These are phyloP conservation scores for Zangia roseola DNA, from an alignment of 768 basidiomycete genomes.

Conservation along the genomic window DNA sequence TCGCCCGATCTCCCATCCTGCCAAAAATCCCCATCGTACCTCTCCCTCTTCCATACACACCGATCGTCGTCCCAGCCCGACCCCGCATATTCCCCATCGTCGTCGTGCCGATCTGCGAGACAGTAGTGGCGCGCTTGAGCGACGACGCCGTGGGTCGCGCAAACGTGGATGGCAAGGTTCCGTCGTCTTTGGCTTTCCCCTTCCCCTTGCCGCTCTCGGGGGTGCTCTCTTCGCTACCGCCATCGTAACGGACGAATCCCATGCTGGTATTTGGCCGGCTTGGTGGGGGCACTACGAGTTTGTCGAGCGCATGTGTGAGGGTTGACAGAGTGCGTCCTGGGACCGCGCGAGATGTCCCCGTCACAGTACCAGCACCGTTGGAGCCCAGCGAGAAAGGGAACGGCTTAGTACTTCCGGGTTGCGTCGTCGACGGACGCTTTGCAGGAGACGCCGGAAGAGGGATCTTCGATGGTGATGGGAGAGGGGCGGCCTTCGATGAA, in stretches of 20 bases:
- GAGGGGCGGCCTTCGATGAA: slow-evolving; percentile 3
- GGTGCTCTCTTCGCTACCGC: background rate
- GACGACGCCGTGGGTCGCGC: slow-evolving; percentile 32
- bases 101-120: slow-evolving; percentile 8
- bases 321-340: slow-evolving; percentile 52
- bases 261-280: slow-evolving; percentile 66
- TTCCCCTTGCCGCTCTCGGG: slow-evolving; percentile 15
- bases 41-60: slow-evolving; percentile 6
- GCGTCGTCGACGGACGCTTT: slow-evolving; percentile 13
- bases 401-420: slow-evolving; percentile 5
- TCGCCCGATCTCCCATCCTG: slow-evolving; percentile 31
- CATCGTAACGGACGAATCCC: slow-evolving; percentile 51
- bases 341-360: background rate
- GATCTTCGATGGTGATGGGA: slow-evolving; percentile 29
- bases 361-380: background rate
- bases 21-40: slow-evolving; percentile 22
- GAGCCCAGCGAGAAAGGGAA: slow-evolving; percentile 6
- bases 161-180: slow-evolving; percentile 18
- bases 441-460: slow-evolving; percentile 23
- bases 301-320: slow-evolving; percentile 67
- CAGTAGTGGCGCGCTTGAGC: slow-evolving; percentile 26
- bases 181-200: slow-evolving; percentile 23
- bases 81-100: background rate
- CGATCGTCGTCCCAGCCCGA: slow-evolving; percentile 1
- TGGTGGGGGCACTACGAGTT: slow-evolving; percentile 65